These are phyloP conservation scores for Arachis hypogaea DNA, from an alignment of 306 rosid genomes.

Conservation along the genomic window DNA sequence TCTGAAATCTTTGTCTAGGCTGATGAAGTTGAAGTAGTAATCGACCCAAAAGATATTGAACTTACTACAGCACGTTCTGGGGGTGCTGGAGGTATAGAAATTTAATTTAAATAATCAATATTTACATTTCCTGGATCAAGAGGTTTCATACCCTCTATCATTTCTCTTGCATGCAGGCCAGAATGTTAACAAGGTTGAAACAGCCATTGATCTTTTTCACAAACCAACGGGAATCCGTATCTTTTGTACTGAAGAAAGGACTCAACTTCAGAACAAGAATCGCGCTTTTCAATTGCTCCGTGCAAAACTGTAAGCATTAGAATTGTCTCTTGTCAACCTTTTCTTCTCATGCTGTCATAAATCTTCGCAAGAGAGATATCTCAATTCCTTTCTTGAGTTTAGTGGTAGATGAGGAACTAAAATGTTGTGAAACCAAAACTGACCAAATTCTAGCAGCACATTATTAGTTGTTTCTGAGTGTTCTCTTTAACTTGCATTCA, in stretches of 20 bases:
- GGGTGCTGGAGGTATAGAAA: constrained; percentile 94
- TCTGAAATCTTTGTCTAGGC: constrained; percentile 60
- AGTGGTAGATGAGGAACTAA: constrained; percentile 30
- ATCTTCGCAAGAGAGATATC: constrained; percentile 31
- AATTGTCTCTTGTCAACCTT: constrained; percentile 12
- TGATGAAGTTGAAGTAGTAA: constrained; percentile 93
- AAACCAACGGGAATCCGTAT: constrained; percentile 98
- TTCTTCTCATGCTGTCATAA: not conserved
- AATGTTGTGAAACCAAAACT: constrained; percentile 33
- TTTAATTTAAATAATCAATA: constrained; percentile 32
- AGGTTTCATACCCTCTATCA: constrained; percentile 31
- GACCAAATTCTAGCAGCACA: constrained; percentile 23
- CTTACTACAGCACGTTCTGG: constrained; percentile 95
- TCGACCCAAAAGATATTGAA: constrained; percentile 96
- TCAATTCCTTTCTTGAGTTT: constrained; percentile 31
- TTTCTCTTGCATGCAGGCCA: constrained; percentile 72
- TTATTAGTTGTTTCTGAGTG: constrained; percentile 1
- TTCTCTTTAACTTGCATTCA: constrained; percentile 35
- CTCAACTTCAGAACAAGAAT: constrained; percentile 80
- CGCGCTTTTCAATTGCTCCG: constrained; percentile 94
- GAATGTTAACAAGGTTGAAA: constrained; percentile 99
- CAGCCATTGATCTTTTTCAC: constrained; percentile 93
- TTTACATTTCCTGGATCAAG: constrained; percentile 20
- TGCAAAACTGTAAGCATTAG: constrained; percentile 84
- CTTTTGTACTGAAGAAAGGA: constrained; percentile 97